Evolutionary conservation across 495 filamentous ascomycete species (phyloP), one percentile per base, ranked within the genome.

Genomic region (Trichoderma reesei): DNA sequence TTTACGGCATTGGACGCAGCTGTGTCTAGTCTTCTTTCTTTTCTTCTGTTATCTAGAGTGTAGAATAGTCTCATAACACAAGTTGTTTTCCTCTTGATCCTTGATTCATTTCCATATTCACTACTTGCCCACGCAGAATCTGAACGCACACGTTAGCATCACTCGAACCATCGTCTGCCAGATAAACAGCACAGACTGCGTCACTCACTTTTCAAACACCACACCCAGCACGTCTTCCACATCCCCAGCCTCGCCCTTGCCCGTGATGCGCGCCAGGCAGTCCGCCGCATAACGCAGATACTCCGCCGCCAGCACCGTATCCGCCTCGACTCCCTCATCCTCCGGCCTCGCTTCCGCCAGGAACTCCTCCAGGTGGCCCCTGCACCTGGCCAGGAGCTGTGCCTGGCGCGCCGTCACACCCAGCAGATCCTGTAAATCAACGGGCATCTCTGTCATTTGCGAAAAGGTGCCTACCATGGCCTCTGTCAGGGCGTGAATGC

Each of bases 201-300:
- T 6, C 11, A 71, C 74, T 72, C 71, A 94, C 89, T 96, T 98
- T 74, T 99, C 93, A 77, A 99, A 98, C 2, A 99, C 92, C 44
- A 98, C 93, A 1, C 95, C 95, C 65, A 99, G 75, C 2, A 98
- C 91, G 70, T 98, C 94, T 74, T 99, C 93, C 38, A 99, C 90
- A 81, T 99, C 94, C 2, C 91, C 92, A 48, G 82, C 83, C 65
- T 90, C 89, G 2, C 92, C 94, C 64, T 85, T 85, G 2, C 94
- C 94, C 4, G 91, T 98, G 65, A 97, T 96, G 67, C 86, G 85
- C 2, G 90, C 88, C 11, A 99, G 78, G 63, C 83, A 83, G 39
- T 87, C 86, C 3, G 92, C 95, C 14, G 93, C 92, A 59, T 82
- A 83, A 39, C 94, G 89, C 62, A 98, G 75, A 71, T 90, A 83